Conservation (phyloP, 495 filamentous ascomycete species). For the Aspergillus affinis region DNA sequence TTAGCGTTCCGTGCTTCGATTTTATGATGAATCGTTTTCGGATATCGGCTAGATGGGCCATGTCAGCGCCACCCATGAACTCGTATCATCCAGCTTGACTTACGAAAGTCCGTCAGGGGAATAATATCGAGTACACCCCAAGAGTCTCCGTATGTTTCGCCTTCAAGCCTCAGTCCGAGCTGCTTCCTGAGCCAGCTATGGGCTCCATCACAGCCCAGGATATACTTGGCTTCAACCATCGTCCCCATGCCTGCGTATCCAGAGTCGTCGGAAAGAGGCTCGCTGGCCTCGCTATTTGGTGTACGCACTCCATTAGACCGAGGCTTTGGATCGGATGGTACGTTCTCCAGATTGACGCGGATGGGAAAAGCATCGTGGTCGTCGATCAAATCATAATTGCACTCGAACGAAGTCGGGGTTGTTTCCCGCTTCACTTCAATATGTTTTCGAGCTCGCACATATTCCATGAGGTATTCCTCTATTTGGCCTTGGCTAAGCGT, state of each 20-base stretch:
- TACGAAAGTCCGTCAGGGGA: conserved; percentile 27
- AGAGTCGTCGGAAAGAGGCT: neutral
- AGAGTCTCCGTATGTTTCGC: conserved; percentile 6
- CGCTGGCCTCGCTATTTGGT: neutral
- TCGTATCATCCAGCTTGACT: neutral
- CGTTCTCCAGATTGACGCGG: conserved; percentile 10
- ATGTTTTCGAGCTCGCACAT: neutral
- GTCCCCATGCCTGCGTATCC: conserved; percentile 7
- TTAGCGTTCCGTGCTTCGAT: conserved; percentile 16
- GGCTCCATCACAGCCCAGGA: conserved; percentile 29
- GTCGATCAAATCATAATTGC: neutral
- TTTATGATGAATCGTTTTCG: conserved; percentile 11
- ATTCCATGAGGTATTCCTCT: conserved; percentile 9
- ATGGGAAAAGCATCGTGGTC: conserved; percentile 12
- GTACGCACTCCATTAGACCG: neutral
- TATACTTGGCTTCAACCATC: conserved; percentile 27
- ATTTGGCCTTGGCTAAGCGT: conserved; percentile 9
- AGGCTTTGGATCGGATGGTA: neutral
- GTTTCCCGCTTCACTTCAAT: conserved; percentile 1
- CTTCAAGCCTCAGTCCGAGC: conserved; percentile 15
- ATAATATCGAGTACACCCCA: conserved; percentile 30
- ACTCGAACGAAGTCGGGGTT: conserved; percentile 6
- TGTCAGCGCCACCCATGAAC: neutral
- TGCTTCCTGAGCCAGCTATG: conserved; percentile 24
- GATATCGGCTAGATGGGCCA: conserved; percentile 2